These are phyloP conservation scores for Citeromyces siamensis DNA, from an alignment of 1,139 yeast genomes.

Conservation along the genomic window DNA sequence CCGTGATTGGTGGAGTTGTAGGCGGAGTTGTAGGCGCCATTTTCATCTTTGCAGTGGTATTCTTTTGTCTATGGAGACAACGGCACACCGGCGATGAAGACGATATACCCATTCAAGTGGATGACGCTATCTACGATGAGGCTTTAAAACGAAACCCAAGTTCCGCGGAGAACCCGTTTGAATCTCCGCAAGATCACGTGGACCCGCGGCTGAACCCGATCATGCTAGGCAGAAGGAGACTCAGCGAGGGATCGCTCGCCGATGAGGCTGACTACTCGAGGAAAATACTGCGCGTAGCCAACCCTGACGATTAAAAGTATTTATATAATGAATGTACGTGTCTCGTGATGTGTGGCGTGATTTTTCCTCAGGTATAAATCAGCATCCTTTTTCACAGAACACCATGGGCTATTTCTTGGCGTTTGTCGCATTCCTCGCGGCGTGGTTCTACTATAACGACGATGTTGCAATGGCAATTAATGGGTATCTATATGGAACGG, in stretches of 20 bases:
- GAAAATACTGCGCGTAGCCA: conserved; percentile 62
- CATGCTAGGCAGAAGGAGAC: conserved; percentile 62
- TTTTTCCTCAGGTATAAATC: neutral
- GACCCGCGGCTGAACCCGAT: conserved; percentile 55
- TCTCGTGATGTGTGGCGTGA: conserved; percentile 3
- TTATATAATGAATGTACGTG: conserved; percentile 2
- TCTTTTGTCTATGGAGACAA: conserved; percentile 35
- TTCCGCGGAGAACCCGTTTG: conserved; percentile 15
- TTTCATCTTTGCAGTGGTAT: conserved; percentile 27
- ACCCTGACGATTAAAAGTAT: conserved; percentile 37
- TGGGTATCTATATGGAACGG: neutral
- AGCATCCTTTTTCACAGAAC: neutral
- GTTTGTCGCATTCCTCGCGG: neutral
- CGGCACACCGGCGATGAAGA: conserved; percentile 34
- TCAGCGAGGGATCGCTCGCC: conserved; percentile 65
- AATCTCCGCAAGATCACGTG: conserved; percentile 17
- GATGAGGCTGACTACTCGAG: conserved; percentile 71
- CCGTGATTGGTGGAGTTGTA: conserved; percentile 60
- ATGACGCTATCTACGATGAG: conserved; percentile 41
- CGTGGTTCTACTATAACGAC: neutral
- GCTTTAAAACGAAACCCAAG: conserved; percentile 18
- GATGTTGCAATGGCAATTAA: neutral
- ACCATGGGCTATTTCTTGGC: neutral
- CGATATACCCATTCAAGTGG: conserved; percentile 40
- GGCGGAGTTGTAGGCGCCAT: conserved; percentile 49